Evolutionary conservation across 2,329 filamentous ascomycete genomes (phyloP), one percentile per base, ranked within the genome.

Genomic region (Trichoderma simmonsii): DNA sequence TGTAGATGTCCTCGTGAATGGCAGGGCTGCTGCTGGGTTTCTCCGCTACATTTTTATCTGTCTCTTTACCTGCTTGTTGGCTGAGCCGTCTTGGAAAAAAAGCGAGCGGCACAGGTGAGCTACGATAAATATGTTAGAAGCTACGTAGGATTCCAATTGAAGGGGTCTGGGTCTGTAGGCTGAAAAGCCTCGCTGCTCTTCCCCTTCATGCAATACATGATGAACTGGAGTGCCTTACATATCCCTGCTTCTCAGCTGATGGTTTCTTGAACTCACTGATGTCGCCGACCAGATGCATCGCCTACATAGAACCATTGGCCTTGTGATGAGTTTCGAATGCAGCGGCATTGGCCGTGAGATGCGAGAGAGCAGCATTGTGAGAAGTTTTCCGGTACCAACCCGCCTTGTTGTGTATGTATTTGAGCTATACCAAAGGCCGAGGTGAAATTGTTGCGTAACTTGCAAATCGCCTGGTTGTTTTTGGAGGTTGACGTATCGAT

Each of bases 1-100:
- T 99, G 84, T 97, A 98, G 79, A 99, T 97, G 79, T 99, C 94
- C 83, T 99, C 96, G 80, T 91, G 93, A 9, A 81, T n/a, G 15
- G 66, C 9, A 8, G 57, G 59, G 7, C 6, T 56, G 34, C 12
- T 9, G 9, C 14, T 62, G 0, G 57, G 51, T 15, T 72, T 64
- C 18, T 62, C 43, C 15, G 60, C 48, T 7, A 34, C 43, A n/a
- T 30, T 8, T 26, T 59, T 64, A 43, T 63, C 43, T 9, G 48
- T 9, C 63, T 71, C 26, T 26, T 66, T 74, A 36, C 74, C 65
- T 63, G 73, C 73, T 54, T 75, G 74, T 32, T 57, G 64, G 14
- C 30, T 51, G 60, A 48, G 18, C 36, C 66, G 71, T 32, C 30
- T 57, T 39, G 32, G 6, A 18, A 66, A 8, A 7, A 43, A 24